phyloP scores from a whole-genome alignment of 2,329 filamentous ascomycete species.

The Ceratocystis alfenasii region DNA sequence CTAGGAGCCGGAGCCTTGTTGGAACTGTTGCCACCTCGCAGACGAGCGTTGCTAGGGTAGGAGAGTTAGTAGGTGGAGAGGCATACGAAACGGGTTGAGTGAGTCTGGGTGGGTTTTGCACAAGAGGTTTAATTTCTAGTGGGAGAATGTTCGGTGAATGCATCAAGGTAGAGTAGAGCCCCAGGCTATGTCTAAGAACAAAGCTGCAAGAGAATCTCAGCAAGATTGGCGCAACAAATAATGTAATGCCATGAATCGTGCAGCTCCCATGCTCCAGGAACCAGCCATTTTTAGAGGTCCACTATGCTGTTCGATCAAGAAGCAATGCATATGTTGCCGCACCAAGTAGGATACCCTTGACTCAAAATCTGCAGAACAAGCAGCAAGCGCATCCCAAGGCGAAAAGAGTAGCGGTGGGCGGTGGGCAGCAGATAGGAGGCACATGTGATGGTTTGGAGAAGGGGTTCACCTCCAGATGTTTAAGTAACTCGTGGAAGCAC shows the following conservation, averaged over 20 bases:
- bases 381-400: not conserved
- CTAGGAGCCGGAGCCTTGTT: constrained; percentile 38
- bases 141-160: not conserved
- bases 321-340: not conserved
- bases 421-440: not conserved
- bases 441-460: no score
- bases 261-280: not conserved
- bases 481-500: no score
- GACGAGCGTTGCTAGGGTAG: constrained; percentile 29
- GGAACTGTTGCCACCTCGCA: constrained; percentile 21
- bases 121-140: not conserved
- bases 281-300: constrained; percentile 2
- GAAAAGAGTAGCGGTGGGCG: not conserved
- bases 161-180: no score
- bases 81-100: not conserved
- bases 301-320: not conserved
- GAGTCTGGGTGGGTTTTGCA: not conserved
- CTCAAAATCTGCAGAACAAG: constrained; percentile 10
- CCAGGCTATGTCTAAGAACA: not conserved
- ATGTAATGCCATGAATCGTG: not conserved
- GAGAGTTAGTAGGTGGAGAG: not conserved
- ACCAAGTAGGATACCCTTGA: constrained; percentile 5
- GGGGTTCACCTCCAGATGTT: no score
- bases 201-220: not conserved
- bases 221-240: not conserved